Base-by-base conservation (phyloP, 768 basidiomycete genomes). In the Rhodotorula sphaerocarpa region DNA sequence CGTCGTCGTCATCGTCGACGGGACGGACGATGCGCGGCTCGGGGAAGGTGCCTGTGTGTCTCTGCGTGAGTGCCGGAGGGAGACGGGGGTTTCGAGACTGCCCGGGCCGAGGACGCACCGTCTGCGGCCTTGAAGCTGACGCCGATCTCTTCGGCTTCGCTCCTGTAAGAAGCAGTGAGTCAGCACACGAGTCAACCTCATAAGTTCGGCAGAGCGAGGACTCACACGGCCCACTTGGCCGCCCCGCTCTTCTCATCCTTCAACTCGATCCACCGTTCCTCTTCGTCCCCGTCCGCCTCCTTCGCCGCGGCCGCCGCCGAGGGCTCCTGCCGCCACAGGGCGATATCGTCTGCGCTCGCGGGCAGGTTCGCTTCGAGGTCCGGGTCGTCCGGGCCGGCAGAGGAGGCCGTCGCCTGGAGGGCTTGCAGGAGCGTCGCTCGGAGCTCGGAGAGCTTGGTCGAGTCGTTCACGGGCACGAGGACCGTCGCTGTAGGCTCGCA, bases 191-290 rank as follows among this genome's bases (percentile, higher is more conserved):
- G 21, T 43, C 42, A 39, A 39, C 39, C 9, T 9, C 20, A 45
- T 12, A 28, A 18, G 42, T n/a, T n/a, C n/a, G n/a, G n/a, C n/a
- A 41, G 20, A 16, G 12, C 23, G 7, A 16, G 21, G 46, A 54
- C 67, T 36, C 50, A 69, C 67, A 69, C 41, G 42, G 63, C 67
- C 52, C 60, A 62, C 50, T 65, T 69, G 52, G 58, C 67, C 20
- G 57, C 63, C 1, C 56, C 54, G 33, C 57, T 59, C 50, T 59
- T 69, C 41, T 65, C 63, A n/a, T 69, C 67, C 28, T 42, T 43
- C 30, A 69, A 39, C 46, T 43, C 34, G 16, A 55, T 45, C 67
- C 67, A 69, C 27, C 59, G 57, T 4, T 57, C 59, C n/a, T 31
- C 44, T 28, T 33, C 59, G 11, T 27, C 18, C 14, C 50, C 50